Evolutionary conservation across 2,329 filamentous ascomycete species (phyloP).

Genomic region (Purpureocillium lavendulum): DNA sequence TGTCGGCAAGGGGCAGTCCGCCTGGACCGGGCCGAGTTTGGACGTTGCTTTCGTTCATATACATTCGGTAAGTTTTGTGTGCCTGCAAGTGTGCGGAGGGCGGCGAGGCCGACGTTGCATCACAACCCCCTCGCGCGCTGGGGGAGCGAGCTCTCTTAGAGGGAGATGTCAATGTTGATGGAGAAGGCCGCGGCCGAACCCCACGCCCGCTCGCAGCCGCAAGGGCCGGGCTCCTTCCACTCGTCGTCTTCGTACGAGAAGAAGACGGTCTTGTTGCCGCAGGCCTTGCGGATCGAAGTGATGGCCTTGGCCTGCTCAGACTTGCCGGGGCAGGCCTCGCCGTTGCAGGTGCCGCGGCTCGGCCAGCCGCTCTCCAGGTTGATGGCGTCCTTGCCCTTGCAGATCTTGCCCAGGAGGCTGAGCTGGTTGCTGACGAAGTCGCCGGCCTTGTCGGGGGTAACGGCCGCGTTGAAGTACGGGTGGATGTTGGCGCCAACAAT

Average conservation of each 20-base stretch:
- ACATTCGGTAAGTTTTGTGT: conserved; percentile 16
- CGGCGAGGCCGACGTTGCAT: not conserved
- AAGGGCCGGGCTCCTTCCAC: conserved; percentile 70
- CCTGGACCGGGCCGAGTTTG: conserved; percentile 13
- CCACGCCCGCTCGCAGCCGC: conserved; percentile 74
- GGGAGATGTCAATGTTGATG: not conserved
- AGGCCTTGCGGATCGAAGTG: conserved; percentile 54
- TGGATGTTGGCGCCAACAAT: conserved; percentile 82
- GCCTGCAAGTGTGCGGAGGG: not conserved
- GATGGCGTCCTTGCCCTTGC: conserved; percentile 63
- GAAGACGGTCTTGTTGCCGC: conserved; percentile 65
- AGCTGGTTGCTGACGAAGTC: conserved; percentile 69
- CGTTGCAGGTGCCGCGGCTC: conserved; percentile 59
- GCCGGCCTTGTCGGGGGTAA: conserved; percentile 59
- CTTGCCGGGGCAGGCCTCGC: conserved; percentile 58
- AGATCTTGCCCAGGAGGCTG: conserved; percentile 59
- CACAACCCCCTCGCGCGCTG: not conserved
- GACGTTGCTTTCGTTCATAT: conserved; percentile 13
- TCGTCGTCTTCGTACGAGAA: conserved; percentile 73
- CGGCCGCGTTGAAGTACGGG: conserved; percentile 80
- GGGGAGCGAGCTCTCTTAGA: conserved; percentile 4
- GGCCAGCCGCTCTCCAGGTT: conserved; percentile 94
- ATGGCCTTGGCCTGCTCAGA: conserved; percentile 66
- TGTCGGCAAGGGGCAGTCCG: conserved; percentile 3
- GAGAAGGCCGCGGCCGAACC: conserved; percentile 37